A percentile compares a stretch with the other conserved stretches of the same genome.
These are phyloP conservation scores for Pichia deserticola DNA, from an alignment of 805 yeast genomes.

Conservation along the genomic window DNA sequence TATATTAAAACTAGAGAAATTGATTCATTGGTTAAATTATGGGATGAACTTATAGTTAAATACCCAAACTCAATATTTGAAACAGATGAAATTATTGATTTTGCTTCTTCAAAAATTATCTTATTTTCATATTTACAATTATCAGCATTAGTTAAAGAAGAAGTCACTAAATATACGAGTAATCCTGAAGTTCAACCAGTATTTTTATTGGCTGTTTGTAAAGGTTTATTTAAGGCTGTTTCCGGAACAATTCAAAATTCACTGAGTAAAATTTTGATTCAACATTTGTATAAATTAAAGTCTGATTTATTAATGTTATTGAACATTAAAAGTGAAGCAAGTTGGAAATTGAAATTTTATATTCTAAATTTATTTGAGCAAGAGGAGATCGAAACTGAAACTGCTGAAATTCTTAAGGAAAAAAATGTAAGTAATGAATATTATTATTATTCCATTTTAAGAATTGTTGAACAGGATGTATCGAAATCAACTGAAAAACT, in stretches of 20 bases:
- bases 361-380: constrained; percentile 42
- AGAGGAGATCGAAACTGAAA: constrained; percentile 11
- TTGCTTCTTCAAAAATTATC: constrained; percentile 35
- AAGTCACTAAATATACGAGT: constrained; percentile 10
- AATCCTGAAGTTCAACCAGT: constrained; percentile 11
- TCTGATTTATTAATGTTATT: constrained; percentile 19
- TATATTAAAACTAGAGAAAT: constrained; percentile 54
- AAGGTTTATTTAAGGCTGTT: constrained; percentile 33
- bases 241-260: constrained; percentile 26
- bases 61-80: constrained; percentile 5
- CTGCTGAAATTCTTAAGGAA: neutral
- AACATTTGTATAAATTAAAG: constrained; percentile 13
- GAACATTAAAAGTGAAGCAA: constrained; percentile 10
- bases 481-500: constrained; percentile 16
- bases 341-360: constrained; percentile 42
- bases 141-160: constrained; percentile 17
- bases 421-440: constrained; percentile 6
- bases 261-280: constrained; percentile 16
- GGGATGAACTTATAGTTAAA: constrained; percentile 28
- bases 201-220: constrained; percentile 25
- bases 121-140: constrained; percentile 44
- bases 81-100: constrained; percentile 26
- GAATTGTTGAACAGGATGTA: constrained; percentile 34
- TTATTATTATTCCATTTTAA: constrained; percentile 29
- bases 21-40: constrained; percentile 38